These are phyloP conservation scores for Calcarisporium arbuscula DNA, from an alignment of 2,329 filamentous ascomycete species.

Conservation along the genomic window DNA sequence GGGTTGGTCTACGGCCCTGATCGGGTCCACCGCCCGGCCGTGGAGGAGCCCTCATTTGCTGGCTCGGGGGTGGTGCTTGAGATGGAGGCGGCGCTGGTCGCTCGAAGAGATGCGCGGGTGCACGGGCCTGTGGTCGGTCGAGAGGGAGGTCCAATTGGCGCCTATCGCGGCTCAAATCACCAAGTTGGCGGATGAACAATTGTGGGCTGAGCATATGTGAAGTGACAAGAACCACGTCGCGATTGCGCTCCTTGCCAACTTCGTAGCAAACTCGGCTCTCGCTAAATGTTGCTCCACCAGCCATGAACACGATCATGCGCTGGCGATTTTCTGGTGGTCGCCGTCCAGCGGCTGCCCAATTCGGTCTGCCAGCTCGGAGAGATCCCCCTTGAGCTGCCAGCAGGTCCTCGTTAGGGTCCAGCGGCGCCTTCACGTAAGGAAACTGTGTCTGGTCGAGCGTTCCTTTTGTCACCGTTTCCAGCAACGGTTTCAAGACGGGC, in stretches of 20 bases:
- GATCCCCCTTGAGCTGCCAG: slow-evolving; percentile 60
- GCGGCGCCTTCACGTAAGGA: slow-evolving; percentile 66
- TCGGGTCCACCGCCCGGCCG: slow-evolving; percentile 15
- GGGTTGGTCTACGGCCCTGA: slow-evolving; percentile 9
- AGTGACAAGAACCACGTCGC: slow-evolving; percentile 82
- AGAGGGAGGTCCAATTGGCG: slow-evolving; percentile 72
- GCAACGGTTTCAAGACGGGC: slow-evolving; percentile 71
- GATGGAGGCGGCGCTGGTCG: slow-evolving; percentile 50
- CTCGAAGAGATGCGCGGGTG: slow-evolving; percentile 82
- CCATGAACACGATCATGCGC: slow-evolving; percentile 88
- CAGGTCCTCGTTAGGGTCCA: slow-evolving; percentile 55
- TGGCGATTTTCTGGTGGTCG: slow-evolving; percentile 74
- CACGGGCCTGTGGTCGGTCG: slow-evolving; percentile 72
- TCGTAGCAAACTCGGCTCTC: slow-evolving; percentile 89
- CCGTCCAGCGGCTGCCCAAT: slow-evolving; percentile 82
- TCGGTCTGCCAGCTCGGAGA: slow-evolving; percentile 84
- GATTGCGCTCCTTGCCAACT: slow-evolving; percentile 61
- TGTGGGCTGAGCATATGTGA: slow-evolving; percentile 88
- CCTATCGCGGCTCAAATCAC: slow-evolving; percentile 70
- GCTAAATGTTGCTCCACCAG: slow-evolving; percentile 89
- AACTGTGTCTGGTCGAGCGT: slow-evolving; percentile 60
- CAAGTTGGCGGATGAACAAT: slow-evolving; percentile 75
- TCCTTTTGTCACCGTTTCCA: slow-evolving; percentile 67
- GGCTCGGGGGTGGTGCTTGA: slow-evolving; percentile 13
- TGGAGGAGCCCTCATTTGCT: slow-evolving; percentile 5